Evolutionary conservation across 1,284 basidiomycete species (phyloP).

Genomic region (Malassezia brasiliensis): DNA sequence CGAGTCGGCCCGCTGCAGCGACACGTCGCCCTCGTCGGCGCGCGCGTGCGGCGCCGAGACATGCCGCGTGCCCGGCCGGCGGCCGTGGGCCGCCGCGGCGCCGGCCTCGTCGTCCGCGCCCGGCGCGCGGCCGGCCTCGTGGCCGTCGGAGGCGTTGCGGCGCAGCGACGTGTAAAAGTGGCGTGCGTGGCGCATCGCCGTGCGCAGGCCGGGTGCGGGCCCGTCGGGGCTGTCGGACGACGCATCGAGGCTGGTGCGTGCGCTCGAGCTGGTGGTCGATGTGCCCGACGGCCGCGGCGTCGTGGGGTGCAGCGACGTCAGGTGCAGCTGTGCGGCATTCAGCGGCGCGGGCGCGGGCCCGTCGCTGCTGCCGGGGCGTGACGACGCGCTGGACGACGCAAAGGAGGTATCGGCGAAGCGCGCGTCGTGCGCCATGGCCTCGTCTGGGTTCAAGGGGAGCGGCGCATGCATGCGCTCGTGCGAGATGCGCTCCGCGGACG

Average conservation of each 20-base stretch:
- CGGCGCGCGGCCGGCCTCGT: neutral
- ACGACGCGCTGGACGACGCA: neutral
- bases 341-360: neutral
- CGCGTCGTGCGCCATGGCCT: neutral
- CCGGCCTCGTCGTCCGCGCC: neutral
- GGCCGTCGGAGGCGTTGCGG: neutral
- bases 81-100: no score
- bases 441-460: neutral
- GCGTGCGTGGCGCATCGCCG: conserved; percentile 16
- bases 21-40: neutral
- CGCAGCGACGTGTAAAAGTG: conserved; percentile 9
- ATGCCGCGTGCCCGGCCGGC: neutral
- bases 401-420: neutral
- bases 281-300: neutral
- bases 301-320: neutral
- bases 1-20: conserved; percentile 7
- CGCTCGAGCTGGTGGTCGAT: neutral
- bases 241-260: conserved; percentile 4
- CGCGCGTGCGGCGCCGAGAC: neutral
- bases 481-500: neutral
- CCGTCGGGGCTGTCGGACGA: neutral
- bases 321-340: neutral
- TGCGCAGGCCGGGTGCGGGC: conserved; percentile 1
- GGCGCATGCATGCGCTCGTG: neutral
- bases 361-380: neutral